A percentile compares a stretch with the other conserved stretches of the same genome.
Evolutionary conservation across 164 flowering plant genomes (phyloP).

Genomic region (Nelumbo lutea): DNA sequence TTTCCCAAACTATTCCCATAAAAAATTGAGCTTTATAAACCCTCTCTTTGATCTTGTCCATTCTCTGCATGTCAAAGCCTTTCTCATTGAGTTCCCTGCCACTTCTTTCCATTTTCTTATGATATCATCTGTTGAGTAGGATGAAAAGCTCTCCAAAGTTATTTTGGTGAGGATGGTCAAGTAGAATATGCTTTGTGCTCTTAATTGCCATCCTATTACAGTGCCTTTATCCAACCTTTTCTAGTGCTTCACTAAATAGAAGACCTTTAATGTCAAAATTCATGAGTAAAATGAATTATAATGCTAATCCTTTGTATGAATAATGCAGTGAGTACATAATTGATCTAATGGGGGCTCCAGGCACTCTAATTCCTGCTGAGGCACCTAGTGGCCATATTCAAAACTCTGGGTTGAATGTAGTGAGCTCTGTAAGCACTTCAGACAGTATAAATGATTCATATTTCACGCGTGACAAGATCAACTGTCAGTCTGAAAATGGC

Average conservation of each 20-base stretch:
- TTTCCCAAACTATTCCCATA: no score
- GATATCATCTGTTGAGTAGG: no score
- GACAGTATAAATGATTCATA: conserved; percentile 22
- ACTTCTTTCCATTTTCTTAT: no score
- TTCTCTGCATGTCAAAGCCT: no score
- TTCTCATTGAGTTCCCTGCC: no score
- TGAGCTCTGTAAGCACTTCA: conserved; percentile 27
- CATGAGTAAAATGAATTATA: background rate
- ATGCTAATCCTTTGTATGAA: conserved; percentile 14
- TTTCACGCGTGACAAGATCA: conserved; percentile 27
- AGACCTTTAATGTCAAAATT: background rate
- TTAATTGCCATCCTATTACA: background rate
- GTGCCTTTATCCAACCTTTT: background rate
- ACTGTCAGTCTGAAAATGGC: conserved; percentile 4
- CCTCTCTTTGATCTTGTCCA: no score
- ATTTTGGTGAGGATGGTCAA: background rate
- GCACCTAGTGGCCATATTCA: conserved; percentile 55
- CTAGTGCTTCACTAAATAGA: background rate
- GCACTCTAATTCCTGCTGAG: conserved; percentile 89
- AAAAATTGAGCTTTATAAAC: no score
- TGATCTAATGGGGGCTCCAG: conserved; percentile 99
- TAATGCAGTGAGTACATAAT: conserved; percentile 89
- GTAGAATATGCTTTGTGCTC: background rate
- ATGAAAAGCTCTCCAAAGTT: no score
- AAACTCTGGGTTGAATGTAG: conserved; percentile 35